Evolutionary conservation across 805 yeast species (phyloP), one percentile per base, ranked within the genome.

Genomic region (Wickerhamiella qilinensis): DNA sequence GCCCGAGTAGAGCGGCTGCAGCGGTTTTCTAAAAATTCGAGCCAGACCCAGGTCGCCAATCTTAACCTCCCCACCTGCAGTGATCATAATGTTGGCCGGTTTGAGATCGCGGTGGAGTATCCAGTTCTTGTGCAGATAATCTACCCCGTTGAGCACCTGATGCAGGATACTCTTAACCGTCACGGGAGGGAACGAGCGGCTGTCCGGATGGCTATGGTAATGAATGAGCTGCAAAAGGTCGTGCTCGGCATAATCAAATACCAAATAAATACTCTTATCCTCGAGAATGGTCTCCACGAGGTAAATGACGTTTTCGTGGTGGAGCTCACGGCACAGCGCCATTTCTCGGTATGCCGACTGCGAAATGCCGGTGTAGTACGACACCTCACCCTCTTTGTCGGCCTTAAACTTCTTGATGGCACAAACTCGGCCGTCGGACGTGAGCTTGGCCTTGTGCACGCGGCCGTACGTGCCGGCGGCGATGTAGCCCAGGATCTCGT

Each of bases 381-480:
- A 59, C 20, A 78, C 75, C 51, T 86, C 96, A 41, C 88, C 88
- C 45, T 86, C 93, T 51, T 83, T 75, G 50, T 93, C 98, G 22
- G 85, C 78, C 56, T 91, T 91, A 67, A 91, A 91, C 62, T 88
- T 91, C 57, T 91, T 91, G 50, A 91, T 91, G 4, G 98, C 98
- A 54, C 66, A 82, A 33, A 75, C 64, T 16, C 57, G 49, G 19
- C 36, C 50, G 39, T 45, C 55, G 44, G 47, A 58, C 55, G 53
- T 55, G 7, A 75, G 67, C 44, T 71, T 70, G 6, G 96, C 97
- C 55, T 91, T 88, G 63, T 85, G 91, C 18, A 84, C 94, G 42
- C 84, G 72, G 41, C 98, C 98, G 57, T 91, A 91, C 0, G 98
- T 91, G 30, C 98, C 98, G 0, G 98, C 95, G 1, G 98, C 98